Evolutionary conservation across 1,139 yeast genomes (phyloP).

Genomic region (Scheffersomyces stambukii): DNA sequence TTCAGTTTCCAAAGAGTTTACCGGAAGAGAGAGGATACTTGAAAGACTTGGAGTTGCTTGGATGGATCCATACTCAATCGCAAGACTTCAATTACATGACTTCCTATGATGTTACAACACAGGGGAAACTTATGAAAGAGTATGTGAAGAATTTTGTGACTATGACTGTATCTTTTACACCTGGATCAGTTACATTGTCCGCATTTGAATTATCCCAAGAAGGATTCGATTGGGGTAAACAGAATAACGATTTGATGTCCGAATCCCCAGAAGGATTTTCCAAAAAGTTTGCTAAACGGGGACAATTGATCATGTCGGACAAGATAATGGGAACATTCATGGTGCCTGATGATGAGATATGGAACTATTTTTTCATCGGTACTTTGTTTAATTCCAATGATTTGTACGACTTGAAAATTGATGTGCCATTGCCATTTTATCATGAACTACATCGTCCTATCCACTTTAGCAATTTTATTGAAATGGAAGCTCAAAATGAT

Average conservation of each 20-base stretch:
- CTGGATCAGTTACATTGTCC: conserved; percentile 79
- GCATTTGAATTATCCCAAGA: conserved; percentile 58
- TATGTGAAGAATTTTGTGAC: conserved; percentile 43
- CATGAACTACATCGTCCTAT: conserved; percentile 84
- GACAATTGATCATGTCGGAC: conserved; percentile 74
- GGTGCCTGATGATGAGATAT: conserved; percentile 79
- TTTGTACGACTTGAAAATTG: conserved; percentile 65
- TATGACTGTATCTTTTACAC: conserved; percentile 66
- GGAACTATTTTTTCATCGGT: conserved; percentile 92
- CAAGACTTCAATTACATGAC: conserved; percentile 58
- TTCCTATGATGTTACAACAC: conserved; percentile 67
- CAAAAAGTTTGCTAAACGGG: conserved; percentile 52
- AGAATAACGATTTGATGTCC: conserved; percentile 55
- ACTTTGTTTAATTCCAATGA: conserved; percentile 69
- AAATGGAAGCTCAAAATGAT: conserved; percentile 53
- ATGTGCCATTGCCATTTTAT: conserved; percentile 77
- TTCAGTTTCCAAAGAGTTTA: conserved; percentile 53
- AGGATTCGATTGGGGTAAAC: conserved; percentile 77
- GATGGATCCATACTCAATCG: conserved; percentile 79
- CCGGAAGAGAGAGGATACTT: conserved; percentile 37
- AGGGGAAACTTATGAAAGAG: conserved; percentile 29
- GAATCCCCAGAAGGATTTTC: conserved; percentile 61
- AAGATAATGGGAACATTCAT: conserved; percentile 75
- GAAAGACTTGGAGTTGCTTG: conserved; percentile 56
- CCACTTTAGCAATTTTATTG: conserved; percentile 75